Percentiles rank a stretch among this genome's conserved stretches.
These are phyloP conservation scores for Heterobasidion occidentale DNA, from an alignment of 1,284 basidiomycete genomes.

Conservation along the genomic window DNA sequence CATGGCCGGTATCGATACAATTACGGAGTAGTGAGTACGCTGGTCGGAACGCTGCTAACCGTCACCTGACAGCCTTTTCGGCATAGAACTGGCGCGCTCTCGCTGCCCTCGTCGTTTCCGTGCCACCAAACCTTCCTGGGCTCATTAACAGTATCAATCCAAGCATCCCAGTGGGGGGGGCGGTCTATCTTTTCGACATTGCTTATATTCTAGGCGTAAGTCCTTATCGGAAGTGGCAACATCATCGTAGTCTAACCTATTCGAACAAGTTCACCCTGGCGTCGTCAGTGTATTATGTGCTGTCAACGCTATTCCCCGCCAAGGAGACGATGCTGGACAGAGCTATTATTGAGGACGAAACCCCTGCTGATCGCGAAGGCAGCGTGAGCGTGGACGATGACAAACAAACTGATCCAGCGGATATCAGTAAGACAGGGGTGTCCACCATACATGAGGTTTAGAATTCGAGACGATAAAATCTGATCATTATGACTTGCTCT, in stretches of 20 bases:
- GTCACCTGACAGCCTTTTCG: not conserved
- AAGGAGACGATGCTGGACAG: conserved; percentile 47
- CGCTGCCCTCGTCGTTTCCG: conserved; percentile 52
- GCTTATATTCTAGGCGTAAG: conserved; percentile 67
- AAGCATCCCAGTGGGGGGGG: conserved; percentile 44
- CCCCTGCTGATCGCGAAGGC: conserved; percentile 1
- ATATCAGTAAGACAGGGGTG: not conserved
- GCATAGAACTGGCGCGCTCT: conserved; percentile 67
- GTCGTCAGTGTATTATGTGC: conserved; percentile 35
- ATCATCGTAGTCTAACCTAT: not conserved
- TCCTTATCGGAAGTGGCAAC: conserved; percentile 2
- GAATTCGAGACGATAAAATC: not conserved
- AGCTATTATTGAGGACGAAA: conserved; percentile 25
- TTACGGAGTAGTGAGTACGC: conserved; percentile 47
- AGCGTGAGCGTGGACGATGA: not conserved
- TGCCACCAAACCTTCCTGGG: conserved; percentile 61
- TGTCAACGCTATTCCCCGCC: conserved; percentile 51
- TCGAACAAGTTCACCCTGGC: conserved; percentile 31
- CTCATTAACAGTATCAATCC: conserved; percentile 60
- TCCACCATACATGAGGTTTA: not conserved
- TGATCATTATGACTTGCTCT: no score
- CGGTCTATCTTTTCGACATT: conserved; percentile 50
- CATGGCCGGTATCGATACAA: conserved; percentile 57
- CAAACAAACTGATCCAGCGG: not conserved
- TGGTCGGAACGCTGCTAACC: conserved; percentile 2